These are phyloP conservation scores for Scytalidium sp. DNA, from an alignment of 2,329 filamentous ascomycete species.

Conservation along the genomic window DNA sequence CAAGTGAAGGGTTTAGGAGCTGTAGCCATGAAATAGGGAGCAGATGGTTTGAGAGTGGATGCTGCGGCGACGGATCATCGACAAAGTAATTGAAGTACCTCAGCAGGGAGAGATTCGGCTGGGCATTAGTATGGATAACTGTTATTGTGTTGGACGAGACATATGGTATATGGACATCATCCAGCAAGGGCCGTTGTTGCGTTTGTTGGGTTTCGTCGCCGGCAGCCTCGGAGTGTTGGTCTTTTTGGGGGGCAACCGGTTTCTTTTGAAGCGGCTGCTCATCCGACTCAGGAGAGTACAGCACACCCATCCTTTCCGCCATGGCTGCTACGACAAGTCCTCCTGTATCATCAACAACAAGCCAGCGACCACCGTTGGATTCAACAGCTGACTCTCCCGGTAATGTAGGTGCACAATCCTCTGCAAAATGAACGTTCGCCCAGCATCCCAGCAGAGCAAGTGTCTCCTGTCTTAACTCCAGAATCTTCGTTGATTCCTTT, in stretches of 20 bases:
- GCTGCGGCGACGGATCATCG: slow-evolving; percentile 58
- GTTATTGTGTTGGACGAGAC: slow-evolving; percentile 66
- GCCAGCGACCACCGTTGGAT: slow-evolving; percentile 48
- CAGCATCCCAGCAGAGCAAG: slow-evolving; percentile 80
- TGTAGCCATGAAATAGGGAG: slow-evolving; percentile 90
- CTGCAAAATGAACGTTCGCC: slow-evolving; percentile 76
- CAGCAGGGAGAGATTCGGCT: slow-evolving; percentile 83
- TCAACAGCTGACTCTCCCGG: background rate
- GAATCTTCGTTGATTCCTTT: slow-evolving; percentile 73
- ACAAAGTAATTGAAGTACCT: slow-evolving; percentile 87
- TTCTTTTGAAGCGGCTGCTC: background rate
- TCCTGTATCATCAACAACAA: slow-evolving; percentile 69
- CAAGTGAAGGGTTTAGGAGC: slow-evolving; percentile 72
- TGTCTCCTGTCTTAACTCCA: slow-evolving; percentile 85
- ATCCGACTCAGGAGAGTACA: slow-evolving; percentile 38
- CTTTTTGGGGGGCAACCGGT: background rate
- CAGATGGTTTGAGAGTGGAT: slow-evolving; percentile 80
- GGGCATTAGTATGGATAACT: slow-evolving; percentile 74
- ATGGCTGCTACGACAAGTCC: slow-evolving; percentile 67
- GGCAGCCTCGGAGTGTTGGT: background rate
- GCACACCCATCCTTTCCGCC: slow-evolving; percentile 67
- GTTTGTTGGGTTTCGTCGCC: slow-evolving; percentile 5
- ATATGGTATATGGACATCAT: slow-evolving; percentile 14
- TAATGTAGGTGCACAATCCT: slow-evolving; percentile 7
- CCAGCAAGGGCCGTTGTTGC: background rate